Evolutionary conservation across 2,329 filamentous ascomycete species (phyloP).

Genomic region (Remersonia thermophila): DNA sequence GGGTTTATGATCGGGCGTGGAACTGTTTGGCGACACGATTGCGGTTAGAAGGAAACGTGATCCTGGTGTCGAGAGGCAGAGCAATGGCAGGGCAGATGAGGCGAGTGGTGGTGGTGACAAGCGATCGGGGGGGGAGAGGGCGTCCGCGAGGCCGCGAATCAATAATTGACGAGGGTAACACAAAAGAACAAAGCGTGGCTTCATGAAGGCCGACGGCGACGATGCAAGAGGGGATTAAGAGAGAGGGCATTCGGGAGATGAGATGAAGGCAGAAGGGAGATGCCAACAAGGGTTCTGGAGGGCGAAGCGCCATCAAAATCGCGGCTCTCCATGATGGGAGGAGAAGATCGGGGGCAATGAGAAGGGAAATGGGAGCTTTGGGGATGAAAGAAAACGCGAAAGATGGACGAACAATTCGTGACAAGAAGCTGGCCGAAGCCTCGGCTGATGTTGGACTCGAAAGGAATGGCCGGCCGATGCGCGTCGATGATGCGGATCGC

Average conservation of each 20-base stretch:
- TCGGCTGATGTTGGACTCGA: conserved; percentile 3
- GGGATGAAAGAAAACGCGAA: conserved; percentile 4
- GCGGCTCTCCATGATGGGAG: conserved; percentile 5
- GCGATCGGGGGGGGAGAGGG: conserved; percentile 13
- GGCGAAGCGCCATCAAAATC: conserved; percentile 4
- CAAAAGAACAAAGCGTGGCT: neutral
- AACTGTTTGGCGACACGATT: conserved; percentile 37
- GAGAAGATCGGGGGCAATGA: conserved; percentile 4
- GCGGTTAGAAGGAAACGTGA: conserved; percentile 42
- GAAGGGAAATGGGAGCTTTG: conserved; percentile 3
- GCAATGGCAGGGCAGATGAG: conserved; percentile 14
- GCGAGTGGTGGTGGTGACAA: conserved; percentile 6
- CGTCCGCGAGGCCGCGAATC: conserved; percentile 12
- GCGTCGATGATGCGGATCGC: conserved; percentile 9
- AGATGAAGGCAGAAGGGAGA: conserved; percentile 8
- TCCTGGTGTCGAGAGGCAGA: conserved; percentile 21
- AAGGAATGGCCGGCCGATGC: conserved; percentile 7
- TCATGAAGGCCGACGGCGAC: conserved; percentile 5
- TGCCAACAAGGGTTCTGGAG: conserved; percentile 7
- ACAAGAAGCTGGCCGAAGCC: no score
- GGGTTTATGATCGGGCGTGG: no score
- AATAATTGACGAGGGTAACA: conserved; percentile 6
- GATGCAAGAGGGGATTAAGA: conserved; percentile 7
- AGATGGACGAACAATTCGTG: conserved; percentile 16
- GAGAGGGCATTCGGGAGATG: no score